Evolutionary conservation across 2,329 filamentous ascomycete species (phyloP), one percentile per base, ranked within the genome.

Genomic region (Trichoderma sp.): DNA sequence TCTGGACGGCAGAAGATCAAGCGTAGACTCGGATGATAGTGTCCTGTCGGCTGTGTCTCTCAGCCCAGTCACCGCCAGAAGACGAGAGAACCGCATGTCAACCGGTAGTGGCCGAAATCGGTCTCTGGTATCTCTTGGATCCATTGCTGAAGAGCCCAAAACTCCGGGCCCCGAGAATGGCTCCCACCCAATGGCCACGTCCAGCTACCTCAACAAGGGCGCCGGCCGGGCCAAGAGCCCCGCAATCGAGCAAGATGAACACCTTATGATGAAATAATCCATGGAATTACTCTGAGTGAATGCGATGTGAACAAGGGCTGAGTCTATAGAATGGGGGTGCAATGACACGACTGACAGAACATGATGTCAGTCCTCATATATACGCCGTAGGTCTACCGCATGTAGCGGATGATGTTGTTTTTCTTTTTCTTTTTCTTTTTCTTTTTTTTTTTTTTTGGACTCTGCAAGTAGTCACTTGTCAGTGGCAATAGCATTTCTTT

Each of bases 121-220:
- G 67, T 79, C 80, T 25, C 74, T 74, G n/a, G 73, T 76, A 4
- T 84, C 83, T 3, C 76, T 85, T 6, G 78, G 81, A 8, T 80
- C 82, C 17, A 85, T 85, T 59, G 79, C 80, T 2, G 83, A 85
- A 70, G 80, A 81, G 56, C 76, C 79, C 7, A 79, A 76, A 64
- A 71, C 74, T 27, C 69, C 45, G 22, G 53, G 56, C 4, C 29
- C 35, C 25, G 42, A 58, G 17, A 48, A 61, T 13, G 64, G 37
- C 22, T 42, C 52, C 52, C 37, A 65, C 19, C 63, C 63, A 37
- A 25, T 68, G 29, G 29, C 57, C 9, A 22, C 37, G 19, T 45
- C 57, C 12, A 37, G 25, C 22, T 72, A 53, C 15, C 25, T 35
- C 32, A 70, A 60, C 66, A 71, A 59, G 53, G 64, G 22, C 29